A percentile compares a stretch with the other conserved stretches of the same genome.
Evolutionary conservation across 495 filamentous ascomycete species (phyloP).

Genomic region (Penicillium malachiteum): DNA sequence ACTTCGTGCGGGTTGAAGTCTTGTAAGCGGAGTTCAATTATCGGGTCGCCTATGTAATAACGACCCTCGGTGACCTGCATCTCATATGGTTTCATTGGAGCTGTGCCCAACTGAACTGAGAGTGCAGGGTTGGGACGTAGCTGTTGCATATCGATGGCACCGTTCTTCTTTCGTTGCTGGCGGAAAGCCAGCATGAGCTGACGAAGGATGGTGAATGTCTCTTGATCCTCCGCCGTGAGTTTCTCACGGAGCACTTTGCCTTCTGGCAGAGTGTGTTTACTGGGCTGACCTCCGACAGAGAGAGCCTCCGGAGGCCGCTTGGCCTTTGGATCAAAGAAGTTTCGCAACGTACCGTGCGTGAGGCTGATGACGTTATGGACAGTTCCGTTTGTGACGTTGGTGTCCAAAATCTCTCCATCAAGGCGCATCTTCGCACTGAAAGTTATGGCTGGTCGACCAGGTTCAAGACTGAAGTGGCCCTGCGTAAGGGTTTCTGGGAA

Average conservation of each 20-base stretch:
- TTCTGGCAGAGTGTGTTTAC: conserved; percentile 4
- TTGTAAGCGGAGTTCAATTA: conserved; percentile 42
- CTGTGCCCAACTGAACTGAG: conserved; percentile 29
- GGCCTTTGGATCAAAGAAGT: conserved; percentile 42
- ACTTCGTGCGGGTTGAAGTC: conserved; percentile 40
- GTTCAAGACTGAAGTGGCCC: conserved; percentile 65
- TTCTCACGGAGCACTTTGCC: conserved; percentile 17
- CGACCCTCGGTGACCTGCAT: conserved; percentile 29
- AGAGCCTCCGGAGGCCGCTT: conserved; percentile 12
- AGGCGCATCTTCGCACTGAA: conserved; percentile 73
- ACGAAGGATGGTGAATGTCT: conserved; percentile 40
- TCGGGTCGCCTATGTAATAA: conserved; percentile 52
- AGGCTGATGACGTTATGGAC: conserved; percentile 72
- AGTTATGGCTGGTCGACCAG: conserved; percentile 69
- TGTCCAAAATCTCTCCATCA: conserved; percentile 66
- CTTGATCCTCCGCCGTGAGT: conserved; percentile 36
- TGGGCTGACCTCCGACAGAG: conserved; percentile 42
- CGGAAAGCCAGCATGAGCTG: conserved; percentile 44
- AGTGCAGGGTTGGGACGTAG: conserved; percentile 23
- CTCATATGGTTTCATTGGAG: conserved; percentile 25
- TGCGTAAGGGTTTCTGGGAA: conserved; percentile 58
- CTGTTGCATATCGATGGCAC: conserved; percentile 38
- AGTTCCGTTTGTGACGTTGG: conserved; percentile 67
- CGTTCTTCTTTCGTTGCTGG: conserved; percentile 35
- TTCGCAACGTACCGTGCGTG: conserved; percentile 58